These are phyloP conservation scores for Termitomyces sp. DNA, from an alignment of 768 basidiomycete species.

Conservation along the genomic window DNA sequence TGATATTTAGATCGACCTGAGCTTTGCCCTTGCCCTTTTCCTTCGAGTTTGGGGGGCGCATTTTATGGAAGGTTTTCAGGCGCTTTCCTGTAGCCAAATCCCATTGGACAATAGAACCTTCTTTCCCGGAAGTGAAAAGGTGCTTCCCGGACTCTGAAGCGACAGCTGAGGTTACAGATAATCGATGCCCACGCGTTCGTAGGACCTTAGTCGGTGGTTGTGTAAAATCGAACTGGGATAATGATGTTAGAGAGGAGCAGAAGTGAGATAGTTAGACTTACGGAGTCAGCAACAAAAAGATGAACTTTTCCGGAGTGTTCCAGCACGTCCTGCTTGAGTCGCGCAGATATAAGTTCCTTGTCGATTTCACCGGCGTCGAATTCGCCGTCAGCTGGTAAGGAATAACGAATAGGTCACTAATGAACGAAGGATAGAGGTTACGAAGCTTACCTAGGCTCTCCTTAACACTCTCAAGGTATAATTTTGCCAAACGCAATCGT, in stretches of 20 bases:
- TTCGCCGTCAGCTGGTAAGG: constrained; percentile 66
- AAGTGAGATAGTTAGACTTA: constrained; percentile 28
- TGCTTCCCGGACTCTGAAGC: constrained; percentile 65
- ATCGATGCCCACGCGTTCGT: constrained; percentile 66
- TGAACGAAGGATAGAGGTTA: not conserved
- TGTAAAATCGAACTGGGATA: constrained; percentile 50
- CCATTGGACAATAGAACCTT: constrained; percentile 87
- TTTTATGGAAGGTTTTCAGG: constrained; percentile 53
- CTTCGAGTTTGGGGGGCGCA: constrained; percentile 33
- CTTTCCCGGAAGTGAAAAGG: constrained; percentile 89
- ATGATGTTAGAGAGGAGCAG: not conserved
- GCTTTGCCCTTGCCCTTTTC: constrained; percentile 50
- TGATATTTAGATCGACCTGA: constrained; percentile 29
- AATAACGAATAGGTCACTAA: not conserved
- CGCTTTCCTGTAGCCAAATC: constrained; percentile 62
- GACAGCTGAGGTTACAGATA: constrained; percentile 78
- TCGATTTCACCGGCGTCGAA: constrained; percentile 97
- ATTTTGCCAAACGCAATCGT: constrained; percentile 80
- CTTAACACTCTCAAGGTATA: constrained; percentile 85
- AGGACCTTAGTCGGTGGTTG: constrained; percentile 41
- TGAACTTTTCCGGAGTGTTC: constrained; percentile 88
- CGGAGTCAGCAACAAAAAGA: constrained; percentile 69
- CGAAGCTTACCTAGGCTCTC: constrained; percentile 54
- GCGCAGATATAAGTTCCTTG: constrained; percentile 82
- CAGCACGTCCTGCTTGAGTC: constrained; percentile 88